phyloP scores from a whole-genome alignment of 2,329 filamentous ascomycete species.

The Trichoderma asperellum region DNA sequence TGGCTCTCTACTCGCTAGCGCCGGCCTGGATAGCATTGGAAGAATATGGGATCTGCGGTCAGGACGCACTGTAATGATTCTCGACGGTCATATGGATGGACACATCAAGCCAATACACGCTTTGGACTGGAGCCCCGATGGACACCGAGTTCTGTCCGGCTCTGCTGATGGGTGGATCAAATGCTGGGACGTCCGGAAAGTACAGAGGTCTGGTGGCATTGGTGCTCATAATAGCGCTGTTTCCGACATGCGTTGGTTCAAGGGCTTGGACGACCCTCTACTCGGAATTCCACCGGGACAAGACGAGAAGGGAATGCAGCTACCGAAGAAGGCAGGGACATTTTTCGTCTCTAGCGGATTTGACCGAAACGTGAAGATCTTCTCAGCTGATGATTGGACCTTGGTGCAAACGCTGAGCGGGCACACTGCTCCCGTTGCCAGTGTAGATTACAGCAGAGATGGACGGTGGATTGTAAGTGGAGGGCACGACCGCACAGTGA shows the following conservation, averaged over 20 bases:
- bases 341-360: conserved; percentile 92
- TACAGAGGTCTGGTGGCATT: conserved; percentile 79
- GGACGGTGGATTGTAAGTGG: conserved; percentile 92
- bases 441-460: conserved; percentile 84
- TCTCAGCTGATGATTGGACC: conserved; percentile 95
- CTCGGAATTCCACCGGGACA: conserved; percentile 62
- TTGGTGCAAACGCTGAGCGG: conserved; percentile 84
- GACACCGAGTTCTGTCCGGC: conserved; percentile 88
- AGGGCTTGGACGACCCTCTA: conserved; percentile 76
- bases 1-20: conserved; percentile 86
- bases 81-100: conserved; percentile 81
- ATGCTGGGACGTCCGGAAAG: conserved; percentile 95
- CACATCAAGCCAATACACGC: conserved; percentile 91
- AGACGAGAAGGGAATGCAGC: conserved; percentile 66
- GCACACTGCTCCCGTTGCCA: conserved; percentile 89
- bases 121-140: conserved; percentile 89
- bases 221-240: conserved; percentile 91
- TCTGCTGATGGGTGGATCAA: conserved; percentile 96
- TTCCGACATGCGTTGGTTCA: conserved; percentile 92
- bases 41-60: conserved; percentile 94
- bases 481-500: conserved; percentile 92
- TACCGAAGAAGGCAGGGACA: conserved; percentile 84
- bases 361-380: conserved; percentile 93
- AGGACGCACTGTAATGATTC: conserved; percentile 91
- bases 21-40: conserved; percentile 92